Evolutionary conservation across 148 eudicot genomes (phyloP).

Genomic region (Cornus suecica): DNA sequence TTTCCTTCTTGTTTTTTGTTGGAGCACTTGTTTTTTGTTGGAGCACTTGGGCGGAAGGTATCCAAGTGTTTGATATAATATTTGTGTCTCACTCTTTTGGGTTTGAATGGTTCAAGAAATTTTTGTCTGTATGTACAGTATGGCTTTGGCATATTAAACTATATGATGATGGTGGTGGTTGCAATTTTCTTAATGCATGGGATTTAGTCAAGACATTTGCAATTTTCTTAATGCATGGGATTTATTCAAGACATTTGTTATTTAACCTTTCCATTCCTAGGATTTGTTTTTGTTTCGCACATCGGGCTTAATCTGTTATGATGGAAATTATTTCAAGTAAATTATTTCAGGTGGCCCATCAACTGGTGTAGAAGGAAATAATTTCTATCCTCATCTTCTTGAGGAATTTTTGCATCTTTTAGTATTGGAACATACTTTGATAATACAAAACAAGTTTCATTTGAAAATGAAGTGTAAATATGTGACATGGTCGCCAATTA

Average conservation of each 20-base stretch:
- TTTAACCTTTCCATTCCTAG: background rate
- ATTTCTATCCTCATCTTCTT: too few species aligned
- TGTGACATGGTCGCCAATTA: background rate
- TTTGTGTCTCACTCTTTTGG: conserved; percentile 11
- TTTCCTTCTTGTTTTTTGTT: conserved; percentile 38
- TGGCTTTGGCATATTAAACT: background rate
- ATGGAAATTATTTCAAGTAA: background rate
- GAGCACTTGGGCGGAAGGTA: conserved; percentile 13
- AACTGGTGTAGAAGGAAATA: background rate
- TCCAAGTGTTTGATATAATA: conserved; percentile 4
- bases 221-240: background rate
- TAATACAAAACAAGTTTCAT: background rate
- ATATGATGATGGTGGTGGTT: background rate
- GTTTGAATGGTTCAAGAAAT: conserved; percentile 38
- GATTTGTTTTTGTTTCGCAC: background rate
- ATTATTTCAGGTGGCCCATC: background rate
- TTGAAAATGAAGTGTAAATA: too few species aligned
- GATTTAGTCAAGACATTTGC: background rate
- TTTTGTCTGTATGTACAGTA: conserved; percentile 15
- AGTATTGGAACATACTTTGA: background rate
- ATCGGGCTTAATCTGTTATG: background rate
- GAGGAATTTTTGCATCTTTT: background rate
- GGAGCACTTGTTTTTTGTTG: conserved; percentile 24
- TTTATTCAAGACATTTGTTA: background rate
- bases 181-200: background rate